A percentile compares a stretch with the other conserved stretches of the same genome.
These are phyloP conservation scores for Adansonia digitata DNA, from an alignment of 345 rosid species.

Conservation along the genomic window DNA sequence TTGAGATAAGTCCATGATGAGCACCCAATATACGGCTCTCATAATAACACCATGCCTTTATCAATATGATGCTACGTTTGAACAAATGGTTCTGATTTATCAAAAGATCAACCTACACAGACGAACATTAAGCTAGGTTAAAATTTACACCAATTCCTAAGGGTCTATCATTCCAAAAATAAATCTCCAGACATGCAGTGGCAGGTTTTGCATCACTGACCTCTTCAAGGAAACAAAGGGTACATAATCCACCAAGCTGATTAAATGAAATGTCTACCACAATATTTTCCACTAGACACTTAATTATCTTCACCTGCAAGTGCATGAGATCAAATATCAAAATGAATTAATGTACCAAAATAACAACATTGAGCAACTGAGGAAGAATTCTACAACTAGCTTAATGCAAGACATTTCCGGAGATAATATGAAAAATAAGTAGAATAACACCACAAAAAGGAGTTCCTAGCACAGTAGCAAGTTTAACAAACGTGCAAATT, in stretches of 20 bases:
- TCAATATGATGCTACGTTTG: constrained; percentile 91
- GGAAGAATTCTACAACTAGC: background rate
- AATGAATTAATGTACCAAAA: background rate
- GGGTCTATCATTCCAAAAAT: constrained; percentile 3
- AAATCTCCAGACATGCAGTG: constrained; percentile 4
- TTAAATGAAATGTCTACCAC: constrained; percentile 97
- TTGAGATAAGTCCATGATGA: constrained; percentile 97
- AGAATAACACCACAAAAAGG: background rate
- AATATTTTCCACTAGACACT: constrained; percentile 96
- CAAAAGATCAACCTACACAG: constrained; percentile 72
- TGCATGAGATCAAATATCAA: constrained; percentile 3
- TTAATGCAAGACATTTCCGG: background rate
- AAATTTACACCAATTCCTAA: background rate
- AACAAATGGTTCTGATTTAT: constrained; percentile 80
- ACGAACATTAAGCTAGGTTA: constrained; percentile 15
- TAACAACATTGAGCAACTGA: background rate
- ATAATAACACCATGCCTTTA: constrained; percentile 99
- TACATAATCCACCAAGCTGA: constrained; percentile 98
- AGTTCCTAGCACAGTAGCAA: background rate
- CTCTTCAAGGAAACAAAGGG: constrained; percentile 99
- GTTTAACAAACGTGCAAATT: background rate
- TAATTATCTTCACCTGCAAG: constrained; percentile 89
- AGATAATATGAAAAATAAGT: background rate
- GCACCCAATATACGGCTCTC: constrained; percentile 99
- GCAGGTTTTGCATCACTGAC: constrained; percentile 32